A percentile compares a stretch with the other conserved stretches of the same genome.
Evolutionary conservation across 768 basidiomycete genomes (phyloP).

Genomic region (Boletus fagicola): DNA sequence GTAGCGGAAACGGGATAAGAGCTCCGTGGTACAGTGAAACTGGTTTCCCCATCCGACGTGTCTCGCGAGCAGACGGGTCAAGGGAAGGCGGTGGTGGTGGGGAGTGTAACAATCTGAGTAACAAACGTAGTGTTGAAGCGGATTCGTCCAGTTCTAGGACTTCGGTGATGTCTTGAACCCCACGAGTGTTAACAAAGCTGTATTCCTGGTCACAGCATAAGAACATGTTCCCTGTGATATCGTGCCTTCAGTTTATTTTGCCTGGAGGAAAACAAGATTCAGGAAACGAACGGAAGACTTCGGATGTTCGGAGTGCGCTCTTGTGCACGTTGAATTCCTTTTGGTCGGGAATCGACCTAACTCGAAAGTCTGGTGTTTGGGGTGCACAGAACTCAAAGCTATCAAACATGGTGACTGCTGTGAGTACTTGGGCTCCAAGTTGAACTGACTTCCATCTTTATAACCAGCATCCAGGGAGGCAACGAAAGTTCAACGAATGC

Average conservation of each 20-base stretch:
- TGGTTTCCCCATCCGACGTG: constrained; percentile 33
- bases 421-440: background rate
- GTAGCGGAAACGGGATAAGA: constrained; percentile 63
- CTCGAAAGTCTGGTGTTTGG: constrained; percentile 51
- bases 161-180: constrained; percentile 26
- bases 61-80: constrained; percentile 25
- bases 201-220: constrained; percentile 46
- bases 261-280: background rate
- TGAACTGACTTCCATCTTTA: constrained; percentile 6
- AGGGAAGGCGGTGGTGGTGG: constrained; percentile 48
- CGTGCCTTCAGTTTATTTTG: constrained; percentile 8
- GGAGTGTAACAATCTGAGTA: constrained; percentile 57
- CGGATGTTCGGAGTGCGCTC: constrained; percentile 49
- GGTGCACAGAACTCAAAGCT: constrained; percentile 37
- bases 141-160: constrained; percentile 57
- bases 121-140: constrained; percentile 43
- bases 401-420: constrained; percentile 9
- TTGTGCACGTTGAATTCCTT: constrained; percentile 50
- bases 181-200: constrained; percentile 8
- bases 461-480: background rate
- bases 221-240: constrained; percentile 63
- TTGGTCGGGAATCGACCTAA: constrained; percentile 54
- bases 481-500: constrained; percentile 7
- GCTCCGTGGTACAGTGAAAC: constrained; percentile 36
- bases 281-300: constrained; percentile 57